phyloP scores from a whole-genome alignment of 2,329 filamentous ascomycete species.

The Fusarium sp. region DNA sequence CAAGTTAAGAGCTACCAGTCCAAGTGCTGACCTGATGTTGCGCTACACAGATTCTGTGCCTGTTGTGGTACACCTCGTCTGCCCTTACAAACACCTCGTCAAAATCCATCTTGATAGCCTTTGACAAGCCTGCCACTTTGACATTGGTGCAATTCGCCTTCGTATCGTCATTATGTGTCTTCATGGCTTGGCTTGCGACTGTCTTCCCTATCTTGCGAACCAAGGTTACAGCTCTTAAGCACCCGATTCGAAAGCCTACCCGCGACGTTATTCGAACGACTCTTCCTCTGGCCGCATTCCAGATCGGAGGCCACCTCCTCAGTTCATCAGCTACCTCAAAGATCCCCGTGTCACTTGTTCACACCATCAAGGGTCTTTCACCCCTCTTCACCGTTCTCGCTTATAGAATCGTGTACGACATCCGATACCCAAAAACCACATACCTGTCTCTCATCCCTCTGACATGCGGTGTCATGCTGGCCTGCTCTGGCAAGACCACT shows the following conservation, averaged over 20 bases:
- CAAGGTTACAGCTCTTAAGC: constrained; percentile 80
- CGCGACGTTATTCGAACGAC: constrained; percentile 86
- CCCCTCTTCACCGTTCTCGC: constrained; percentile 95
- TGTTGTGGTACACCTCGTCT: constrained; percentile 94
- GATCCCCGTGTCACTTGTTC: constrained; percentile 95
- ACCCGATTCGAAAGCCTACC: constrained; percentile 84
- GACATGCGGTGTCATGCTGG: constrained; percentile 93
- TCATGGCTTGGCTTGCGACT: constrained; percentile 80
- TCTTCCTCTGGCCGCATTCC: constrained; percentile 90
- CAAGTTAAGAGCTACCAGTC: constrained; percentile 12
- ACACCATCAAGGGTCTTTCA: constrained; percentile 98
- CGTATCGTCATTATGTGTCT: constrained; percentile 86
- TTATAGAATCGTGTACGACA: constrained; percentile 89
- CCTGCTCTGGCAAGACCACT: constrained; percentile 83
- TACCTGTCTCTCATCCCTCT: constrained; percentile 92
- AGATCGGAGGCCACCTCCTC: constrained; percentile 91
- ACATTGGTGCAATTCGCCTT: constrained; percentile 95
- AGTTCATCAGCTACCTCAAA: constrained; percentile 94
- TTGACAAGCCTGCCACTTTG: constrained; percentile 89
- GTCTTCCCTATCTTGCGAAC: constrained; percentile 77
- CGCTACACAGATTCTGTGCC: constrained; percentile 76
- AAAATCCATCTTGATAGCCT: constrained; percentile 93
- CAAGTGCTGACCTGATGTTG: constrained; percentile 41
- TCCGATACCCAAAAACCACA: constrained; percentile 86
- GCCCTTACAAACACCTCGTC: constrained; percentile 97